These are phyloP conservation scores for Sugiyamaella qingdaonensis DNA, from an alignment of 805 yeast species.

Conservation along the genomic window DNA sequence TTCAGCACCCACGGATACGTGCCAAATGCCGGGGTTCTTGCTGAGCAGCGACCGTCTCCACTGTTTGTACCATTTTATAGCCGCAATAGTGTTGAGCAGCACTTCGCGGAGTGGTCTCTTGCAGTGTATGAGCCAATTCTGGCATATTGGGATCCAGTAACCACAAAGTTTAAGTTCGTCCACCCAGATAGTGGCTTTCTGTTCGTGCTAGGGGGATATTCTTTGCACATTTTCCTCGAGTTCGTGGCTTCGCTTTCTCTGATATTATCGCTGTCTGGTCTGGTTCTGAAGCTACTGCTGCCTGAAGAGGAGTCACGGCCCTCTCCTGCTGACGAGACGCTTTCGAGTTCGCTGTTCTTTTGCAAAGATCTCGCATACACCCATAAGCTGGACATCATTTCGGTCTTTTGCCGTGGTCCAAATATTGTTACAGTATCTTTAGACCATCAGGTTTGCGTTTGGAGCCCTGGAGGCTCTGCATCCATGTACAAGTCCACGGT, in stretches of 20 bases:
- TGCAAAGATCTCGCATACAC: slow-evolving; percentile 46
- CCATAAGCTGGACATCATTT: slow-evolving; percentile 61
- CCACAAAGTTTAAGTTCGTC: background rate
- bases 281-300: slow-evolving; percentile 42
- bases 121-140: slow-evolving; percentile 4
- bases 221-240: slow-evolving; percentile 41
- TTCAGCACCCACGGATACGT: background rate
- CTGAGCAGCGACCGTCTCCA: slow-evolving; percentile 1
- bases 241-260: slow-evolving; percentile 49
- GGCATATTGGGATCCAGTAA: background rate
- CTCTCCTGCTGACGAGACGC: background rate
- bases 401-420: slow-evolving; percentile 33
- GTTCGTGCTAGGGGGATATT: slow-evolving; percentile 5
- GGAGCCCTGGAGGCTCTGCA: slow-evolving; percentile 39
- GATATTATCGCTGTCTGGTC: slow-evolving; percentile 45
- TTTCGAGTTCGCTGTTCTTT: slow-evolving; percentile 17
- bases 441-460: slow-evolving; percentile 65
- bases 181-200: background rate
- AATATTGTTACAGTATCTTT: slow-evolving; percentile 63
- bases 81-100: background rate
- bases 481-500: background rate
- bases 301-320: slow-evolving; percentile 11
- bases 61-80: background rate
- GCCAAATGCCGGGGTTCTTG: background rate
- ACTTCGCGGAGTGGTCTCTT: background rate